Conservation (phyloP, 306 rosid genomes). For the Quillaja saponaria region DNA sequence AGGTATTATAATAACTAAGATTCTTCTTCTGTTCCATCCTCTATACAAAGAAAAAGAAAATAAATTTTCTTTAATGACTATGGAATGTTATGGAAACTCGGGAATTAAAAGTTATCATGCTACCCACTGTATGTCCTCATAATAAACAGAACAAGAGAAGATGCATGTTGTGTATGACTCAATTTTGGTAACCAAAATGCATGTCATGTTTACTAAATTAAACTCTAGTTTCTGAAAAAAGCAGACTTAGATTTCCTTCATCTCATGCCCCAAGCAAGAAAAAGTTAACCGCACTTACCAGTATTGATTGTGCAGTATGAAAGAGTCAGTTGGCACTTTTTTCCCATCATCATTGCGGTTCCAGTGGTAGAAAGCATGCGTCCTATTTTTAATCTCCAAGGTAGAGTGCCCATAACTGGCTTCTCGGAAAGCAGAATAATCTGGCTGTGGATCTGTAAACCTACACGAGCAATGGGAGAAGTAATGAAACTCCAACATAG, state of each 20-base stretch:
- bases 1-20: too few relatives aligned
- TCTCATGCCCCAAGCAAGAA: constrained; percentile 18
- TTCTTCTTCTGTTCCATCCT: too few relatives aligned
- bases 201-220: background rate
- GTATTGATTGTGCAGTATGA: constrained; percentile 76
- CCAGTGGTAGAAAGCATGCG: constrained; percentile 95
- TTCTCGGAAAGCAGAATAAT: constrained; percentile 91
- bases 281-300: constrained; percentile 58
- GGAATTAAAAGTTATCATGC: too few relatives aligned
- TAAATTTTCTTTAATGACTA: too few relatives aligned
- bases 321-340: constrained; percentile 63
- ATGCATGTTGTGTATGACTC: background rate
- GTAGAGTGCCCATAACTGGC: constrained; percentile 97
- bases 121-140: too few relatives aligned
- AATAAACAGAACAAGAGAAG: constrained; percentile 25
- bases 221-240: too few relatives aligned
- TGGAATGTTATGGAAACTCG: too few relatives aligned
- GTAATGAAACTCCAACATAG: constrained; percentile 8
- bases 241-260: constrained; percentile 8
- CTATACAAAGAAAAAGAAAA: too few relatives aligned
- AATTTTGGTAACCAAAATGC: constrained; percentile 17
- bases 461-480: constrained; percentile 39
- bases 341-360: constrained; percentile 96
- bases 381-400: constrained; percentile 74
- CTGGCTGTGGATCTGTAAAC: constrained; percentile 88